Evolutionary conservation across 208 protist genomes (phyloP).

Genomic region (Polymyxa betae): DNA sequence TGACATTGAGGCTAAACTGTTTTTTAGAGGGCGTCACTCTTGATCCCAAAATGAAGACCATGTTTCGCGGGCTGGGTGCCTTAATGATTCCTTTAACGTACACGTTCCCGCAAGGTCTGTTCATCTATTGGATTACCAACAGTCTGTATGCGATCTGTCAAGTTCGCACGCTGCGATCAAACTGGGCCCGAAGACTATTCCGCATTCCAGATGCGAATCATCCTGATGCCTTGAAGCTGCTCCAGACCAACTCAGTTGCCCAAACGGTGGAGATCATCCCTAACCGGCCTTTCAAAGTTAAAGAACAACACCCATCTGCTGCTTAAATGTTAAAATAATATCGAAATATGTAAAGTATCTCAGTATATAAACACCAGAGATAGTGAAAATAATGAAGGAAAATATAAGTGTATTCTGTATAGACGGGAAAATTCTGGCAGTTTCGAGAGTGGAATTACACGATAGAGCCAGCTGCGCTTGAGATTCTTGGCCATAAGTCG

Average conservation of each 20-base stretch:
- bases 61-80: neutral
- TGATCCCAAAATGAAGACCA: neutral
- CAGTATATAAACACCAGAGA: no score
- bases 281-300: conserved; percentile 36
- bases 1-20: neutral
- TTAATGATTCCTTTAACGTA: conserved; percentile 24
- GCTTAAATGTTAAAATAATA: no score
- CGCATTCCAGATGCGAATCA: neutral
- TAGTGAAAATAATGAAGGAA: no score
- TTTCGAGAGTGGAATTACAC: no score
- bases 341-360: no score
- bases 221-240: neutral
- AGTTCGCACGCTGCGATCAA: neutral
- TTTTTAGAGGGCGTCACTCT: neutral
- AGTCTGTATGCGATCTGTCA: conserved; percentile 16
- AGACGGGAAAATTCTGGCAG: no score
- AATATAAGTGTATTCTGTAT: no score
- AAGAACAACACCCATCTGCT: no score
- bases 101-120: conserved; percentile 19
- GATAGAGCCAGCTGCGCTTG: conserved; percentile 88
- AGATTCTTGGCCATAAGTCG: conserved; percentile 99
- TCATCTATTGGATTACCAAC: conserved; percentile 46
- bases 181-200: neutral
- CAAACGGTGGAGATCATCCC: neutral
- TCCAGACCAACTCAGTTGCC: neutral